These are phyloP conservation scores for Cucumis cinereus DNA, from an alignment of 306 rosid species.

Conservation along the genomic window DNA sequence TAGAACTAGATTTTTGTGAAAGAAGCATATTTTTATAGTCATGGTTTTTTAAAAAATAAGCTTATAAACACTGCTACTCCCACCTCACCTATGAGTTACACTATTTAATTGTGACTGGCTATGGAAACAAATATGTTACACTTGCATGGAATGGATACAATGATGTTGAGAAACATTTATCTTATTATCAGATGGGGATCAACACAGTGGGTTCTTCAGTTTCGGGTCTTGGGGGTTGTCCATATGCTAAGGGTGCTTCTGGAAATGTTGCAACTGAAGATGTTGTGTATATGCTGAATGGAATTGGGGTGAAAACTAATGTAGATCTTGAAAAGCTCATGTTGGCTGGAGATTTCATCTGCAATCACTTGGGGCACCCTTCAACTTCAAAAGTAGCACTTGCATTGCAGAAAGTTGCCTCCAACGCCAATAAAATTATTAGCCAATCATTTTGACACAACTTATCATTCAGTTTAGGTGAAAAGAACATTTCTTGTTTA, in stretches of 20 bases:
- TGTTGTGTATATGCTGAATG: conserved; percentile 80
- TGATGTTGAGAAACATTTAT: not conserved
- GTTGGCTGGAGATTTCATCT: conserved; percentile 72
- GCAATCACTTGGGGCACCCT: conserved; percentile 60
- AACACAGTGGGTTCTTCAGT: conserved; percentile 72
- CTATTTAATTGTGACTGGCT: not conserved
- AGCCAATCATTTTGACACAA: too few species aligned
- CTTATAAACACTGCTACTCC: too few species aligned
- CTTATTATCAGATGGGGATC: conserved; percentile 44
- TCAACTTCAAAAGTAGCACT: conserved; percentile 66
- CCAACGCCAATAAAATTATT: conserved; percentile 39
- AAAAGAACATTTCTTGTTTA: too few species aligned
- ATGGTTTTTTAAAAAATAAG: not conserved
- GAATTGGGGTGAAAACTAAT: conserved; percentile 63
- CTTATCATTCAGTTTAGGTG: too few species aligned
- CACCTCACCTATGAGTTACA: not conserved
- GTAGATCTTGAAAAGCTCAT: conserved; percentile 62
- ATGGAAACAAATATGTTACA: not conserved
- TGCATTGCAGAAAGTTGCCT: conserved; percentile 48
- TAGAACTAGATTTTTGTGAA: not conserved
- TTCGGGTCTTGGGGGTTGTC: conserved; percentile 95
- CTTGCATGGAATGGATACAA: not conserved
- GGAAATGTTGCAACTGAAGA: conserved; percentile 94
- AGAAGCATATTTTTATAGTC: too few species aligned
- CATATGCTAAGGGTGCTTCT: conserved; percentile 88